Evolutionary conservation across 768 basidiomycete species (phyloP), one percentile per base, ranked within the genome.

Genomic region (Daedaleopsis nitida): DNA sequence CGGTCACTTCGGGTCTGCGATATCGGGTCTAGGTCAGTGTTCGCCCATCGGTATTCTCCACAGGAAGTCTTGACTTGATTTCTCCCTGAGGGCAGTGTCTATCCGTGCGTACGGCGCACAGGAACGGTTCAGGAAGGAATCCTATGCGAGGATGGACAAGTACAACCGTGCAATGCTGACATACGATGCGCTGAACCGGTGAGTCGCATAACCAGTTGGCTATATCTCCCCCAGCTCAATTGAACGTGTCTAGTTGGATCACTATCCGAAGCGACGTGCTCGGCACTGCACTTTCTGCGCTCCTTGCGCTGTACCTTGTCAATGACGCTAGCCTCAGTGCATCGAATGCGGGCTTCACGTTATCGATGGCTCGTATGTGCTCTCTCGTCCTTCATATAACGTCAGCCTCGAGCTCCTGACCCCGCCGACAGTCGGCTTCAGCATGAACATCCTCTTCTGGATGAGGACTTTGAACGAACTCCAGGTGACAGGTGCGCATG

Each of bases 31-130:
- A 9, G 70, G 78, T 80, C 52, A 55, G 74, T 42, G 34, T 68
- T 19, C 1, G 35, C 19, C 17, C 9, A 37, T 37, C 34, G 6
- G 14, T 14, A 17, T 45, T 45, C 1, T 14, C 9, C 14, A 5
- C 7, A 4, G 48, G 0, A 34, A 32, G 7, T 21, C 14, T 17
- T 59, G 14, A 57, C 14, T 21, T 52, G 43, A 55, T 3, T 32
- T 7, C 27, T 7, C 27, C 27, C 27, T 12, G n/a, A 11, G 37
- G 14, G 65, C 68, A 76, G 70, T 73, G 5, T 81, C 82, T 2
- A 84, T 86, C 42, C 76, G 85, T 10, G 85, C 85, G 1, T 87
- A 84, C 62, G 80, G 81, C 16, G 83, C 83, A 11, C 77, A 85
- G 64, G 72, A 75, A 5, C 66, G 73, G 6, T 82, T 76, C 69